Evolutionary conservation across 768 basidiomycete species (phyloP).

Genomic region (Termitomyces sp.): DNA sequence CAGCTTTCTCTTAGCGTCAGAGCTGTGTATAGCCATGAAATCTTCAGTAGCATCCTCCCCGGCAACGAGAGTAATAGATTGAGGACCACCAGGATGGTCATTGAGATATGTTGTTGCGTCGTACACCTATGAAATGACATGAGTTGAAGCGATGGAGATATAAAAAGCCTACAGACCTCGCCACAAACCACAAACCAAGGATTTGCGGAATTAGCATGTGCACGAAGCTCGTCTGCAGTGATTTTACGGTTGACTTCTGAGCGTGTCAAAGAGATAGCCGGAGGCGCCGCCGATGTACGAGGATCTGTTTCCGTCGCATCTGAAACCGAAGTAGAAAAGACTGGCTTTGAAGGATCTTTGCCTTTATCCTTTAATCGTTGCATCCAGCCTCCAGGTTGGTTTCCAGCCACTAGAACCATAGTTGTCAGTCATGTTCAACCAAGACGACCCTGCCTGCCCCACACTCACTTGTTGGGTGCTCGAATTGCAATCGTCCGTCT

Average conservation of each 20-base stretch:
- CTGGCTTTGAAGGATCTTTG: conserved; percentile 35
- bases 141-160: neutral
- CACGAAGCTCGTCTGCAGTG: neutral
- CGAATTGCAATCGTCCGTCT: conserved; percentile 35
- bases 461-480: conserved; percentile 45
- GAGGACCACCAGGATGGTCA: conserved; percentile 54
- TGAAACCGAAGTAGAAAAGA: conserved; percentile 20
- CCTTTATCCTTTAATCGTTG: conserved; percentile 45
- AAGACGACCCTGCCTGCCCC: neutral
- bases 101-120: conserved; percentile 44
- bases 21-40: conserved; percentile 59
- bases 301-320: neutral
- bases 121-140: conserved; percentile 30
- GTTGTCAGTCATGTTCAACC: neutral
- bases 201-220: neutral
- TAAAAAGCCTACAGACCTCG: neutral
- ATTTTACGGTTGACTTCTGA: conserved; percentile 31
- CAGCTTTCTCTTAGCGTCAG: conserved; percentile 39
- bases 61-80: conserved; percentile 49
- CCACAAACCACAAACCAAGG: conserved; percentile 1
- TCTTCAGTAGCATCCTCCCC: conserved; percentile 61
- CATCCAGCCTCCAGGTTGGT: conserved; percentile 55
- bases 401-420: conserved; percentile 28
- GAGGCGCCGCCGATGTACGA: conserved; percentile 17
- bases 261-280: conserved; percentile 33